phyloP scores from a whole-genome alignment of 345 rosid species.

The Pistacia vera region DNA sequence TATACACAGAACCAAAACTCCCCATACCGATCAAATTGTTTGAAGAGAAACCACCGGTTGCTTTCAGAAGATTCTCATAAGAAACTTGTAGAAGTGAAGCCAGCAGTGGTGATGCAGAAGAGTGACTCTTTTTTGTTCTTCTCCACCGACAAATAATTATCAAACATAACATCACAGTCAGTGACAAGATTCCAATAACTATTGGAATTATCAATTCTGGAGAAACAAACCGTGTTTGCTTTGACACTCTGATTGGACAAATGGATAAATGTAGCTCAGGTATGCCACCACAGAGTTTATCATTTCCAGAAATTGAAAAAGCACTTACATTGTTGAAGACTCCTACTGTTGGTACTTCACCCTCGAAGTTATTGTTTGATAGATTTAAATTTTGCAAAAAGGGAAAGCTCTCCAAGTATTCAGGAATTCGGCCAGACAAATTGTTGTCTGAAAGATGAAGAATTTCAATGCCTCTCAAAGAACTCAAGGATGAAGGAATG shows the following conservation, averaged over 20 bases:
- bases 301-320: conserved; percentile 31
- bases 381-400: conserved; percentile 28
- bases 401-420: neutral
- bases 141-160: neutral
- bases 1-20: conserved; percentile 31
- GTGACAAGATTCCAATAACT: neutral
- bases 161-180: neutral
- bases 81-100: conserved; percentile 16
- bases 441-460: conserved; percentile 45
- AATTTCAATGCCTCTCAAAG: conserved; percentile 22
- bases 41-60: conserved; percentile 28
- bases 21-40: conserved; percentile 28
- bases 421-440: conserved; percentile 30
- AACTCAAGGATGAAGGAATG: conserved; percentile 36
- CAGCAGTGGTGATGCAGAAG: neutral
- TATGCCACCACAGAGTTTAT: conserved; percentile 40
- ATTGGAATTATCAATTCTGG: neutral
- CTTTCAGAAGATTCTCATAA: conserved; percentile 25
- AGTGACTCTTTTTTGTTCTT: conserved; percentile 6
- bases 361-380: conserved; percentile 47
- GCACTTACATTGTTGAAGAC: conserved; percentile 36
- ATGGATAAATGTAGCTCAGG: conserved; percentile 8
- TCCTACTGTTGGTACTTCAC: conserved; percentile 41
- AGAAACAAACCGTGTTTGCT: neutral
- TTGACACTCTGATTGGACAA: conserved; percentile 11